A percentile compares a stretch with the other conserved stretches of the same genome.
Evolutionary conservation across 129 eudicot genomes (phyloP).

Genomic region (Saussurea involucrata): DNA sequence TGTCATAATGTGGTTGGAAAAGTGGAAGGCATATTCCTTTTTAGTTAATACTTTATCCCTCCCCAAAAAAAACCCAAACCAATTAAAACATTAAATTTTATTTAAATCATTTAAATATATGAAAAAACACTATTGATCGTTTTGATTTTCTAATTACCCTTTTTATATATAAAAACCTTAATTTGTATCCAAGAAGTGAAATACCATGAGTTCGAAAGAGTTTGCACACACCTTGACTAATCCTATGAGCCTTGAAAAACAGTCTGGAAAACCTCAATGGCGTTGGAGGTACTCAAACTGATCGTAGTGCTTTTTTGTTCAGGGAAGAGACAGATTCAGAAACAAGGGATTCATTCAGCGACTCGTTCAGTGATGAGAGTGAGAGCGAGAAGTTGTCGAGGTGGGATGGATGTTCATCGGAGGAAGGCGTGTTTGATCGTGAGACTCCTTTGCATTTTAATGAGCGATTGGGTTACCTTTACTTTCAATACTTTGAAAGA

Average conservation of each 20-base stretch:
- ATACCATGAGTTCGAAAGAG: neutral
- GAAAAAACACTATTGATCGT: neutral
- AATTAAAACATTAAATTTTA: neutral
- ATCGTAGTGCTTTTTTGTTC: neutral
- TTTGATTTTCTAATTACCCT: neutral
- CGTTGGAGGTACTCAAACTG: neutral
- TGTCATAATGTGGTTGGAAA: constrained; percentile 23
- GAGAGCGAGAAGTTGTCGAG: constrained; percentile 85
- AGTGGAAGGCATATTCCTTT: constrained; percentile 26
- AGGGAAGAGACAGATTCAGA: constrained; percentile 89
- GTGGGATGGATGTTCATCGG: constrained; percentile 96
- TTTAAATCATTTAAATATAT: neutral
- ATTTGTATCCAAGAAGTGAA: neutral
- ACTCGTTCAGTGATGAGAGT: constrained; percentile 90
- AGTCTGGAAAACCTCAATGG: neutral
- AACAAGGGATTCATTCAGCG: constrained; percentile 84
- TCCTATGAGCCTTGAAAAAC: neutral
- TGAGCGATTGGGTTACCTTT: constrained; percentile 49
- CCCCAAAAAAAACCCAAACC: too few relatives aligned
- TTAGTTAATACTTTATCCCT: constrained; percentile 5
- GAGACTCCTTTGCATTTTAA: constrained; percentile 36
- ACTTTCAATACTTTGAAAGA: constrained; percentile 64
- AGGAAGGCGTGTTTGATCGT: constrained; percentile 54
- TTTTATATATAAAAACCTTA: neutral
- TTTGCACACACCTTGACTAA: neutral